Percentiles rank a stretch among this genome's conserved stretches.
phyloP scores from a whole-genome alignment of 108 stramenopile genomes.

The Asterionellopsis glacialis region DNA sequence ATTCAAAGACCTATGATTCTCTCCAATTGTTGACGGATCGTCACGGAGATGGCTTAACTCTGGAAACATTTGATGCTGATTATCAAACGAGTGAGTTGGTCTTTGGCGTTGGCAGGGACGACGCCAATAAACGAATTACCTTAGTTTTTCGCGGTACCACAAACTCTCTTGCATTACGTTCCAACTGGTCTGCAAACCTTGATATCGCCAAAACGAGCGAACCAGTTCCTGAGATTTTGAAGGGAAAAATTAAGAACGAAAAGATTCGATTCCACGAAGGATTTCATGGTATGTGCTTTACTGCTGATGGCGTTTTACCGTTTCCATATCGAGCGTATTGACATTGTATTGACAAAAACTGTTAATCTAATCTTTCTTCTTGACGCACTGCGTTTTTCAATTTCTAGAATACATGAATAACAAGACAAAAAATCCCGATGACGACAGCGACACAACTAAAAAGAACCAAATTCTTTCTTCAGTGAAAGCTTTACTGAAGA shows the following conservation, averaged over 20 bases:
- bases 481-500: constrained; percentile 24
- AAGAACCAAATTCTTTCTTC: constrained; percentile 44
- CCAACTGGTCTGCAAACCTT: constrained; percentile 36
- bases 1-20: not conserved
- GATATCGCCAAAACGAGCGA: constrained; percentile 21
- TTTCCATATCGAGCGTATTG: no score
- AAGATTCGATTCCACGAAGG: constrained; percentile 44
- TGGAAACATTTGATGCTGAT: constrained; percentile 32
- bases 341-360: no score
- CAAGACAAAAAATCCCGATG: constrained; percentile 7
- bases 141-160: constrained; percentile 32
- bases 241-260: constrained; percentile 2
- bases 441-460: constrained; percentile 20
- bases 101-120: constrained; percentile 23
- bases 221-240: constrained; percentile 16
- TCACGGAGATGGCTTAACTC: constrained; percentile 2
- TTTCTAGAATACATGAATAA: constrained; percentile 45
- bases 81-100: constrained; percentile 14
- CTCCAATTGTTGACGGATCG: not conserved
- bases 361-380: no score
- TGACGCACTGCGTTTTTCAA: no score
- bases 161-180: not conserved
- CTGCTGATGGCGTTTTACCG: not conserved
- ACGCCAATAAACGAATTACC: constrained; percentile 25
- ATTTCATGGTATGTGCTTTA: constrained; percentile 23